Percentiles rank a stretch among this genome's conserved stretches.
phyloP scores from a whole-genome alignment of 495 filamentous ascomycete species.

The Neurospora sp. region DNA sequence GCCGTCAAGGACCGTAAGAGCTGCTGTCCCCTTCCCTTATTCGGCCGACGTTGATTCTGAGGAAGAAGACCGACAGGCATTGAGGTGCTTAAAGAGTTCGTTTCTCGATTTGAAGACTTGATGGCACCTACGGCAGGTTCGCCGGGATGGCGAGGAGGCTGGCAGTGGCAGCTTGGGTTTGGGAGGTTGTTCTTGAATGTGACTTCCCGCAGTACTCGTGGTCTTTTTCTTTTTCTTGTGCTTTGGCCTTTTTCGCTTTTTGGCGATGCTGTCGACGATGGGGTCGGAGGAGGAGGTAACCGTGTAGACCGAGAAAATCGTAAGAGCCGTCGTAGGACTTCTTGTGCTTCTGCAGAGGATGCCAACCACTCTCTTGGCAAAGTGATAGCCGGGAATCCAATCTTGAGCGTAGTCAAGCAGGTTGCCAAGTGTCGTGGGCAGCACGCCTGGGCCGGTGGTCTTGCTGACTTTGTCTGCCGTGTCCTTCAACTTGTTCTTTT shows the following conservation, averaged over 20 bases:
- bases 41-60: neutral
- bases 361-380: neutral
- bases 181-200: neutral
- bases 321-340: neutral
- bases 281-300: neutral
- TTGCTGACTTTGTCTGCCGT: neutral
- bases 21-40: neutral
- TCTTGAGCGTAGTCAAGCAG: neutral
- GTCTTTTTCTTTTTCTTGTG: neutral
- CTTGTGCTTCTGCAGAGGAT: neutral
- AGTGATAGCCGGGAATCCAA: neutral
- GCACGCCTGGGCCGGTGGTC: neutral
- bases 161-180: neutral
- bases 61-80: neutral
- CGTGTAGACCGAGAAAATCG: neutral
- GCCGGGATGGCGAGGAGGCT: neutral
- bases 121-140: neutral
- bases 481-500: neutral
- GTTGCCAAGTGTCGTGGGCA: neutral
- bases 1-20: neutral
- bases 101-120: neutral
- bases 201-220: neutral
- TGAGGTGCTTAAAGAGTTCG: neutral
- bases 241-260: neutral
- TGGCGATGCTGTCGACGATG: neutral